Conservation (phyloP, 495 filamentous ascomycete genomes). For the Neurospora sp. region DNA sequence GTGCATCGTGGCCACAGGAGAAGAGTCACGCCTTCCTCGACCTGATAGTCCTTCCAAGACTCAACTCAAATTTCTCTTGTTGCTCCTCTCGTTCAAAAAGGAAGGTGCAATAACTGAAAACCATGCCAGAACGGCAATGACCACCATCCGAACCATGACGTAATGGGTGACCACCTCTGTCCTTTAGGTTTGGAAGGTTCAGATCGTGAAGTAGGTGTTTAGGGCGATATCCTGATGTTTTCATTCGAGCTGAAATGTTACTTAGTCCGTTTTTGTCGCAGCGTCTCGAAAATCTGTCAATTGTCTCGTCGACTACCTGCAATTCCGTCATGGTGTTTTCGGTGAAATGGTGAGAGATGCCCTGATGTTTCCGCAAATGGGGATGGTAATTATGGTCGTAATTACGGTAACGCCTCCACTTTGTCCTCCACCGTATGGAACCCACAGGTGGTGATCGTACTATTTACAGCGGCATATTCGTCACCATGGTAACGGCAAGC, state of each 20-base stretch:
- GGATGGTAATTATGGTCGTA: not conserved
- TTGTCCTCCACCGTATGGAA: not conserved
- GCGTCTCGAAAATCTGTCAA: not conserved
- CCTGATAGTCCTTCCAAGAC: not conserved
- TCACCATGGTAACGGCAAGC: not conserved
- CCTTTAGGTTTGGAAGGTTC: not conserved
- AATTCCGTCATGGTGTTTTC: not conserved
- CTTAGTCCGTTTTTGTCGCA: not conserved
- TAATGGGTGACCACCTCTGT: not conserved
- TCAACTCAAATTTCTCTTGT: not conserved
- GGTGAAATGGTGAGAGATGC: not conserved
- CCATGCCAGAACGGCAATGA: not conserved
- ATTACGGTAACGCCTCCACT: not conserved
- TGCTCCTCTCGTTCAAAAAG: not conserved
- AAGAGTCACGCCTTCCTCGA: not conserved
- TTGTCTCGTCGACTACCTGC: not conserved
- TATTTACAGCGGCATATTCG: not conserved
- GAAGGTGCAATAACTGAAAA: not conserved
- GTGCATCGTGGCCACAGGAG: not conserved
- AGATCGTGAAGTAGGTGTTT: not conserved
- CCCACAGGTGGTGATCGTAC: not conserved
- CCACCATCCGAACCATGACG: not conserved
- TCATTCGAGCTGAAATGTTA: not conserved
- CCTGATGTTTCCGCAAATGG: not conserved
- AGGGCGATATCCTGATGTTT: not conserved